Evolutionary conservation across 306 rosid species (phyloP), one percentile per base, ranked within the genome.

Genomic region (Abrus precatorius): DNA sequence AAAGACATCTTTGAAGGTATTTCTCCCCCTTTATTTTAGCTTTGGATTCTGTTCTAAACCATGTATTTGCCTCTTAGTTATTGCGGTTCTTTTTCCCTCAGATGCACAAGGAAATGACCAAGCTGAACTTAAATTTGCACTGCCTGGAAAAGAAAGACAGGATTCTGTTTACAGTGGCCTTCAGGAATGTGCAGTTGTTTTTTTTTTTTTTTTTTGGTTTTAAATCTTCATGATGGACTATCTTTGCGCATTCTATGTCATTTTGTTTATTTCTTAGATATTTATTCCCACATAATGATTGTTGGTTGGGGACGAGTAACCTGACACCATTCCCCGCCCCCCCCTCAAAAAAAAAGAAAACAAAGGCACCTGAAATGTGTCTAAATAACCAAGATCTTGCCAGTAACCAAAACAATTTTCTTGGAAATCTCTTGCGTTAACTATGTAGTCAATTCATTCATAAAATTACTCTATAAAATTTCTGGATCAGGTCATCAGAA

Each of bases 111-210:
- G 72, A 85, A 78, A 89, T 67, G 72, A 73, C 74, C 72, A 79
- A 68, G 75, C 72, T 1, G 78, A 83, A 75, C 92, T 93, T 72
- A 95, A 95, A 77, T 95, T 93, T 80, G 79, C 97, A 29, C 56
- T 89, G 65, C 99, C 99, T 8, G 99, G 99, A 41, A 95, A 95
- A 90, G 99, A 95, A 86, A 88, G 99, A 83, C 99, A 95, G 81
- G 96, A 95, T 86, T 95, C 98, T 40, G 99, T 95, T 75, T 95
- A 84, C 90, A 92, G 82, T 63, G 97, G 99, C 72, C 86, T 95
- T 62, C 97, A 93, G 97, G 99, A 89, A 89, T 80, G 82, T 81
- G 77, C 75, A 59, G 45, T 75, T 66, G 41, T 69, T 28, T 44
- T n/a, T 7, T 5, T 20, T 20, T 20, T 20, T 20, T 20, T 20